Conservation (phyloP, 495 filamentous ascomycete species). For the Ascodesmis nigricans region DNA sequence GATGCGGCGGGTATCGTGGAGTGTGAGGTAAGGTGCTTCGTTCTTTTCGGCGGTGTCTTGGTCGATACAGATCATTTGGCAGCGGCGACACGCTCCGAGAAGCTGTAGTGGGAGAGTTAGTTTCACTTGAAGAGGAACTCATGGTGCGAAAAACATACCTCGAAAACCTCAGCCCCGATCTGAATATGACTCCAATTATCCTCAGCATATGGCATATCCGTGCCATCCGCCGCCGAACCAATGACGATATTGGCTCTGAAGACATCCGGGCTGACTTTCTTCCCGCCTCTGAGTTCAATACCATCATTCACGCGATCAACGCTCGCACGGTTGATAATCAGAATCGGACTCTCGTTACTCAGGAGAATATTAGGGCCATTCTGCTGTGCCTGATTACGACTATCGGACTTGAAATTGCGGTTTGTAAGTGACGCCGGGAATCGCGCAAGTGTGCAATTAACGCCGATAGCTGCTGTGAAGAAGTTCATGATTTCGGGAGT, state of each 20-base stretch:
- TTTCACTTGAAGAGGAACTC: too few relatives aligned
- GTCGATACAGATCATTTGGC: constrained; percentile 89
- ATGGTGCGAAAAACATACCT: too few relatives aligned
- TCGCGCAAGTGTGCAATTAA: constrained; percentile 58
- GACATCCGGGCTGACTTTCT: constrained; percentile 40
- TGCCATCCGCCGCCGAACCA: constrained; percentile 19
- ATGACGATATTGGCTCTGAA: constrained; percentile 75
- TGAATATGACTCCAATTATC: constrained; percentile 16
- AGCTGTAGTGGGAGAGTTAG: constrained; percentile 25
- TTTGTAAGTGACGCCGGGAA: constrained; percentile 43
- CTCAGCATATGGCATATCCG: constrained; percentile 15
- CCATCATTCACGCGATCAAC: constrained; percentile 51
- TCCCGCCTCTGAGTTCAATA: constrained; percentile 37
- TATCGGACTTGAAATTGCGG: constrained; percentile 41
- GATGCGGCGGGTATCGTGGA: constrained; percentile 63
- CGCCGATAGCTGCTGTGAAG: constrained; percentile 48
- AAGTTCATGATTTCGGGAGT: constrained; percentile 41
- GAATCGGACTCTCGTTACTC: constrained; percentile 81
- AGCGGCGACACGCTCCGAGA: constrained; percentile 63
- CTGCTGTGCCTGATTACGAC: constrained; percentile 2
- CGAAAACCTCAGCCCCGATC: constrained; percentile 18
- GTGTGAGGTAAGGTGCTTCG: constrained; percentile 69
- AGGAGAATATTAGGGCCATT: constrained; percentile 40
- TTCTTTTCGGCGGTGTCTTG: constrained; percentile 56
- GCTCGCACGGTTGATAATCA: constrained; percentile 60